Evolutionary conservation across 768 basidiomycete genomes (phyloP).

Genomic region (Boletellus ananas): DNA sequence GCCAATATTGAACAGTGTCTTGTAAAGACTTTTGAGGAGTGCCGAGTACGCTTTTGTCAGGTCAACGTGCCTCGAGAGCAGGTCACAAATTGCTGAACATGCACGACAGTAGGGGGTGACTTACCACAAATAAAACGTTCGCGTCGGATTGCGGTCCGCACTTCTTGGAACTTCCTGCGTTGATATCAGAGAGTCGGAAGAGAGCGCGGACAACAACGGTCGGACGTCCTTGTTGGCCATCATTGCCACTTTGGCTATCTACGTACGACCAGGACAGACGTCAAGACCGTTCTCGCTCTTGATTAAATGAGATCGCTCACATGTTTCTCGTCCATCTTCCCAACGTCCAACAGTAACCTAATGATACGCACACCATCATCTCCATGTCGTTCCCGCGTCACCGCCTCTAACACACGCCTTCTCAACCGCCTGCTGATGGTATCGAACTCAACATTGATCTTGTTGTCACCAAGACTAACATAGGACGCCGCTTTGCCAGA

Average conservation of each 20-base stretch:
- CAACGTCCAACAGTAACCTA: conserved; percentile 70
- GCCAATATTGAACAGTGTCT: conserved; percentile 84
- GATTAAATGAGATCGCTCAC: conserved; percentile 37
- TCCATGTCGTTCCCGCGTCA: conserved; percentile 81
- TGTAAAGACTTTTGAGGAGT: conserved; percentile 77
- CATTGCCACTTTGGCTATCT: conserved; percentile 95
- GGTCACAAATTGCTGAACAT: background rate
- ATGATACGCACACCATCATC: conserved; percentile 79
- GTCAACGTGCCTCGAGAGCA: conserved; percentile 77
- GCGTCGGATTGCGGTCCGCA: conserved; percentile 82
- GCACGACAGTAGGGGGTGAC: conserved; percentile 10
- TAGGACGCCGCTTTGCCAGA: conserved; percentile 68
- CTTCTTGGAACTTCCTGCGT: conserved; percentile 92
- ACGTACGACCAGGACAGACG: conserved; percentile 29
- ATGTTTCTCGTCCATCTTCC: conserved; percentile 94
- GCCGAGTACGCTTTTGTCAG: conserved; percentile 76
- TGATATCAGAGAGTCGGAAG: conserved; percentile 78
- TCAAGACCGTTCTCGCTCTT: background rate
- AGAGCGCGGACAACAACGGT: conserved; percentile 71
- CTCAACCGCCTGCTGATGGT: conserved; percentile 64
- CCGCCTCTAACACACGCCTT: conserved; percentile 67
- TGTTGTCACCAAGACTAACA: conserved; percentile 64
- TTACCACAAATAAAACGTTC: conserved; percentile 91
- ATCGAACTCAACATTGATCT: conserved; percentile 79
- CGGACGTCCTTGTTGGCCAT: conserved; percentile 87